A percentile compares a stretch with the other conserved stretches of the same genome.
Conservation (phyloP, 176 grass and related monocot genomes). For the Coix lacrymajobi region DNA sequence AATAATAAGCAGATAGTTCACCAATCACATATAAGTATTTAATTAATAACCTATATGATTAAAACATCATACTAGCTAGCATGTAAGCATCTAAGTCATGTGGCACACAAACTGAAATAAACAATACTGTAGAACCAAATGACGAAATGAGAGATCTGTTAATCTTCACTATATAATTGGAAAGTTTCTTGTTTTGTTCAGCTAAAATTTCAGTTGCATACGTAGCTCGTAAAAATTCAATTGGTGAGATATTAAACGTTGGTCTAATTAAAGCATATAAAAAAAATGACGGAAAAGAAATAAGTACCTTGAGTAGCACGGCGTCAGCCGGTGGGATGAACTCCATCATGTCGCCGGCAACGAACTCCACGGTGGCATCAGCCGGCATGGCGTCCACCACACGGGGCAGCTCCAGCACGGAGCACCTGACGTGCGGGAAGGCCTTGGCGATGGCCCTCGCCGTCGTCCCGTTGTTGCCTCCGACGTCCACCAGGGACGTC, state of each 20-base stretch:
- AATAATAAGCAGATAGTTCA: too few relatives aligned
- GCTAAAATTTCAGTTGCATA: neutral
- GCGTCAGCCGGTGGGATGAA: conserved; percentile 1
- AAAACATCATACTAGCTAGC: neutral
- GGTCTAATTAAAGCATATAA: neutral
- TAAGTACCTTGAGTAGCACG: neutral
- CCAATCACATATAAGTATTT: too few relatives aligned
- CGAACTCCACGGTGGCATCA: neutral
- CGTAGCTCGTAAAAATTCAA: neutral
- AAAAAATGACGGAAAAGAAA: neutral
- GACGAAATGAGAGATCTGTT: neutral
- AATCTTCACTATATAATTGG: neutral
- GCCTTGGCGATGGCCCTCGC: neutral
- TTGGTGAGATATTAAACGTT: too few relatives aligned
- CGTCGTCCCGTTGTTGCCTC: neutral
- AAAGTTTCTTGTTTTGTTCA: neutral
- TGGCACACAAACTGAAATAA: too few relatives aligned
- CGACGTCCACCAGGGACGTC: neutral
- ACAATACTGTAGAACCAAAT: too few relatives aligned
- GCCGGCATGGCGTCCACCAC: neutral
- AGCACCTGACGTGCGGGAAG: neutral
- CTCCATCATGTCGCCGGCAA: conserved; percentile 24
- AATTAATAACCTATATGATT: too few relatives aligned
- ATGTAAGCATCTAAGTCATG: too few relatives aligned
- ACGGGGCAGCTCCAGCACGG: neutral